Percentiles rank a stretch among this genome's conserved stretches.
phyloP scores from a whole-genome alignment of 116 monocot species.

The Posidonia oceanica region DNA sequence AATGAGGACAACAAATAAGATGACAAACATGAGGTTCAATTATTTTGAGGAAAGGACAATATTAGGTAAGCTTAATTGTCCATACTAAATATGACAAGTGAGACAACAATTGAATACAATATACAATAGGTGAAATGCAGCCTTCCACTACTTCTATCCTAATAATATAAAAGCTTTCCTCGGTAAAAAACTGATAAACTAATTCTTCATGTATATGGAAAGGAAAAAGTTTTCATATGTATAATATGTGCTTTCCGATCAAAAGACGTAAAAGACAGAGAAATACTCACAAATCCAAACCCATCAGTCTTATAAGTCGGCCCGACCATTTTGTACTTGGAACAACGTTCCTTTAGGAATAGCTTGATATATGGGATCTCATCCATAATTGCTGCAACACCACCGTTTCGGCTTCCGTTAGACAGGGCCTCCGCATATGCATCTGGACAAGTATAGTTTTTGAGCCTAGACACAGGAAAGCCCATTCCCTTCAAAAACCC shows the following conservation, averaged over 20 bases:
- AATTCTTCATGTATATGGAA: neutral
- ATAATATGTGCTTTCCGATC: neutral
- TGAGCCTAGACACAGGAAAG: slow-evolving; percentile 14
- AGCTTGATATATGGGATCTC: slow-evolving; percentile 29
- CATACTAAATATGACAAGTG: no score
- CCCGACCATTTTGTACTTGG: slow-evolving; percentile 17
- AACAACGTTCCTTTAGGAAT: slow-evolving; percentile 12
- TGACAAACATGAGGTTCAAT: neutral
- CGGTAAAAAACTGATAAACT: neutral
- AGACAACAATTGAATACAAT: no score
- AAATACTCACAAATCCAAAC: slow-evolving; percentile 33
- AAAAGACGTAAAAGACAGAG: neutral
- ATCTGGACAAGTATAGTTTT: neutral
- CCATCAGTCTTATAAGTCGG: slow-evolving; percentile 19
- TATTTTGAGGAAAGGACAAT: no score
- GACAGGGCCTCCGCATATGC: slow-evolving; percentile 14
- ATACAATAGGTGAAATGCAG: no score
- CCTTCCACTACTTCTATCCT: no score
- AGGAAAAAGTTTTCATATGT: neutral
- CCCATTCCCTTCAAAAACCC: slow-evolving; percentile 5
- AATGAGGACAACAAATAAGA: neutral
- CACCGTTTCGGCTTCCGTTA: slow-evolving; percentile 22
- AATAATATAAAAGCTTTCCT: no score
- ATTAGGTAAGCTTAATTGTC: no score
- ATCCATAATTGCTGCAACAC: slow-evolving; percentile 23